Percentiles rank a stretch among this genome's conserved stretches.
These are phyloP conservation scores for Fusarium algeriense DNA, from an alignment of 2,329 filamentous ascomycete genomes.

Conservation along the genomic window DNA sequence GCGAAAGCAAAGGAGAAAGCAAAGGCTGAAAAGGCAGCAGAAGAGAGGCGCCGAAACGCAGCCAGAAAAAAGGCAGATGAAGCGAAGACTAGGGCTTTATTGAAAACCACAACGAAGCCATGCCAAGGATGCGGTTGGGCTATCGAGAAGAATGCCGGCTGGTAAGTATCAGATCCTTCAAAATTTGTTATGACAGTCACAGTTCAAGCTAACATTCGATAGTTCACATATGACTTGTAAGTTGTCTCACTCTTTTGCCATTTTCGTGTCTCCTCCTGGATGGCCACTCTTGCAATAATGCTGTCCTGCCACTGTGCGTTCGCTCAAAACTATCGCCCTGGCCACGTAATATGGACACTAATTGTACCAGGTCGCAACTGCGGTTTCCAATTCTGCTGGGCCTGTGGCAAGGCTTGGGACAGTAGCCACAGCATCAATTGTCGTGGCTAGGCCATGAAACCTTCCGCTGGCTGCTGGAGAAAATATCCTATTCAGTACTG, in stretches of 20 bases:
- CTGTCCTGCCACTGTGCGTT: slow-evolving; percentile 28
- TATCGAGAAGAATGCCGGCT: slow-evolving; percentile 58
- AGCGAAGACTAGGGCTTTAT: slow-evolving; percentile 45
- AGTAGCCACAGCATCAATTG: slow-evolving; percentile 43
- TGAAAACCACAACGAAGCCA: slow-evolving; percentile 52
- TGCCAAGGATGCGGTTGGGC: slow-evolving; percentile 55
- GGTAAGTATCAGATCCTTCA: slow-evolving; percentile 50
- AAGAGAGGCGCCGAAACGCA: slow-evolving; percentile 45
- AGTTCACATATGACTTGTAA: slow-evolving; percentile 60
- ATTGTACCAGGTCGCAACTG: slow-evolving; percentile 51
- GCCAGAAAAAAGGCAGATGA: slow-evolving; percentile 53
- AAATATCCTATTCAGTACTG: slow-evolving; percentile 20
- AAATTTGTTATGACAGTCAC: background rate
- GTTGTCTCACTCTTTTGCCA: slow-evolving; percentile 28
- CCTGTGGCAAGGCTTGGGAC: slow-evolving; percentile 45
- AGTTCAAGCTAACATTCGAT: slow-evolving; percentile 39
- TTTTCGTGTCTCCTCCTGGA: background rate
- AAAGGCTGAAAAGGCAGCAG: slow-evolving; percentile 44
- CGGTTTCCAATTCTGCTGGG: slow-evolving; percentile 53
- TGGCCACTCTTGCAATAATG: background rate
- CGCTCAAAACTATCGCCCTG: slow-evolving; percentile 8
- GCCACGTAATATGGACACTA: slow-evolving; percentile 16
- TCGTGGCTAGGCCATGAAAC: background rate
- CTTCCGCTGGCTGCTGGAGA: background rate
- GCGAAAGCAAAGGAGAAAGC: slow-evolving; percentile 23